Percentiles rank a stretch among this genome's conserved stretches.
Conservation (phyloP, 1,284 basidiomycete species). For the Trichosporon asahii region DNA sequence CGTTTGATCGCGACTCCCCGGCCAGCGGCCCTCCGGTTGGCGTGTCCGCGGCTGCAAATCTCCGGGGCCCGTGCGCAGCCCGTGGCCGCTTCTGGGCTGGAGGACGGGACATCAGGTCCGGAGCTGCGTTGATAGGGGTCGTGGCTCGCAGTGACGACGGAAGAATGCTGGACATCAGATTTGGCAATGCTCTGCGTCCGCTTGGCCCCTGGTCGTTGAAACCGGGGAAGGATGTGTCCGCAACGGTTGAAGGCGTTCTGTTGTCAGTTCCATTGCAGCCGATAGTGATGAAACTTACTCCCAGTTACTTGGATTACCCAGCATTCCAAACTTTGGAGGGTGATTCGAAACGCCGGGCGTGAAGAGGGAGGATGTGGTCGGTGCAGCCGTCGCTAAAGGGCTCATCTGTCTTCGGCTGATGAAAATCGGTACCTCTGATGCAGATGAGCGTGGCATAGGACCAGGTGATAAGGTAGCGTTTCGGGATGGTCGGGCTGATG, state of each 20-base stretch:
- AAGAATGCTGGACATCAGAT: constrained; percentile 33
- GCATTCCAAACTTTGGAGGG: constrained; percentile 29
- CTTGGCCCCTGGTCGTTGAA: constrained; percentile 24
- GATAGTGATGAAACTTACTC: constrained; percentile 37
- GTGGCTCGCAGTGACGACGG: constrained; percentile 30
- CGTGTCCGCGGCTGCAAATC: constrained; percentile 8
- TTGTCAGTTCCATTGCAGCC: too few species aligned
- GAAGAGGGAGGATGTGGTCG: constrained; percentile 67
- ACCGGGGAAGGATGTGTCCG: constrained; percentile 41
- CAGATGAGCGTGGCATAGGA: constrained; percentile 47
- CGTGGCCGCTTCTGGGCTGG: constrained; percentile 49
- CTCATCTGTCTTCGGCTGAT: constrained; percentile 54
- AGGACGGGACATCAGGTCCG: constrained; percentile 30
- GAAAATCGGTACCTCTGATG: constrained; percentile 54
- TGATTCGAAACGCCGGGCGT: constrained; percentile 58
- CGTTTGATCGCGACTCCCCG: constrained; percentile 25
- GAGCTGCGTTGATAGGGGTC: constrained; percentile 27
- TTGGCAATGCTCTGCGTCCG: constrained; percentile 39
- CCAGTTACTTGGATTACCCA: constrained; percentile 35
- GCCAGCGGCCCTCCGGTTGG: constrained; percentile 17
- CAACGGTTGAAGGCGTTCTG: constrained; percentile 37
- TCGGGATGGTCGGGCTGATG: constrained; percentile 37
- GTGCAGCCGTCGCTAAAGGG: constrained; percentile 26
- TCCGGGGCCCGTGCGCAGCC: constrained; percentile 23
- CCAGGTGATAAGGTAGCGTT: constrained; percentile 58